Percentiles rank a stretch among this genome's conserved stretches.
phyloP scores from a whole-genome alignment of 2,329 filamentous ascomycete species.

The Ophiostoma quercus region DNA sequence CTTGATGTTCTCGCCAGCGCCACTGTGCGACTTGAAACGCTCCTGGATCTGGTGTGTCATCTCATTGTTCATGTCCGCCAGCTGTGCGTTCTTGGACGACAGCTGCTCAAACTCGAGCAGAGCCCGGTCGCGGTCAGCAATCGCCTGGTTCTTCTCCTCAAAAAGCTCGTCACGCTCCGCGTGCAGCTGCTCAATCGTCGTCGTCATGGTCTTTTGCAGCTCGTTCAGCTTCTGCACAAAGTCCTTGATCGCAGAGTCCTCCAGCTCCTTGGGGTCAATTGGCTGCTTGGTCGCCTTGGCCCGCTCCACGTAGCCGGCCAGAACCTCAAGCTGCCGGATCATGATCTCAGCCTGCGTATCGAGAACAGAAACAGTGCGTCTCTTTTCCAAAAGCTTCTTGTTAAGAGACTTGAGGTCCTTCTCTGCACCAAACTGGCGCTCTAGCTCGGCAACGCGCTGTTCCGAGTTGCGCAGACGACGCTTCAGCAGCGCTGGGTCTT shows the following conservation, averaged over 20 bases:
- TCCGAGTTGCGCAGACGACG: conserved; percentile 76
- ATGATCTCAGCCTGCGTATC: conserved; percentile 95
- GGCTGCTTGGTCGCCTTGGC: conserved; percentile 78
- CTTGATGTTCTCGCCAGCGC: conserved; percentile 40
- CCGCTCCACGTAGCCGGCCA: conserved; percentile 80
- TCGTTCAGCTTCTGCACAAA: conserved; percentile 70
- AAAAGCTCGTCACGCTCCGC: conserved; percentile 73
- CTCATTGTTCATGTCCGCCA: conserved; percentile 93
- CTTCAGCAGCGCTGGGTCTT: conserved; percentile 64
- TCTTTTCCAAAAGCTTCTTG: conserved; percentile 82
- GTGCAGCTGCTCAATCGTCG: conserved; percentile 55
- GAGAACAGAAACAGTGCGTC: conserved; percentile 89
- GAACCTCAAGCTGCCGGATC: conserved; percentile 81
- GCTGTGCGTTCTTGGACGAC: conserved; percentile 87
- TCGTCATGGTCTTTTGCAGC: conserved; percentile 55
- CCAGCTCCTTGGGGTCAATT: conserved; percentile 74
- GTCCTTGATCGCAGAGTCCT: conserved; percentile 86
- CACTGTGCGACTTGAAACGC: conserved; percentile 75
- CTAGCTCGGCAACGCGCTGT: conserved; percentile 78
- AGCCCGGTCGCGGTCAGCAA: conserved; percentile 83
- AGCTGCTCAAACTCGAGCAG: conserved; percentile 94
- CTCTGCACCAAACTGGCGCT: conserved; percentile 65
- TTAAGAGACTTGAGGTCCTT: conserved; percentile 70
- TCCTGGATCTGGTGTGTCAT: conserved; percentile 91
- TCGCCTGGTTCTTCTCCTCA: conserved; percentile 77